Percentiles rank a stretch among this genome's conserved stretches.
These are phyloP conservation scores for Stagonosporopsis chrysanthemi DNA, from an alignment of 2,329 filamentous ascomycete species.

Conservation along the genomic window DNA sequence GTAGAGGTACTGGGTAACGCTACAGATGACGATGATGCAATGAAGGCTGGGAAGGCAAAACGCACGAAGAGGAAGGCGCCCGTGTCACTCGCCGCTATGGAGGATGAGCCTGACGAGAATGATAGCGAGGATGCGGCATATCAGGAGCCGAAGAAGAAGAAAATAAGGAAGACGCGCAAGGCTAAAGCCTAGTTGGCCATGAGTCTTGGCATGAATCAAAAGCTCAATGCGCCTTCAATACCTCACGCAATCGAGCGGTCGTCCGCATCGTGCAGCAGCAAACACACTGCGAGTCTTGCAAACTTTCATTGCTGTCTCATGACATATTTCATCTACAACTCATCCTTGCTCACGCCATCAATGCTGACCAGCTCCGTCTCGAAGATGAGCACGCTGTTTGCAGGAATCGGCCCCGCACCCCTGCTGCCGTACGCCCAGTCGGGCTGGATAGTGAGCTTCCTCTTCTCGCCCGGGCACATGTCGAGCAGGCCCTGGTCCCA, in stretches of 20 bases:
- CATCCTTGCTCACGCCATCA: conserved; percentile 67
- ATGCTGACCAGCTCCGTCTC: conserved; percentile 90
- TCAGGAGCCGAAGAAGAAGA: conserved; percentile 42
- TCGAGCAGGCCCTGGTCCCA: conserved; percentile 92
- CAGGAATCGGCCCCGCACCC: conserved; percentile 84
- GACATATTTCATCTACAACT: conserved; percentile 38
- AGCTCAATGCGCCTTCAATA: background rate
- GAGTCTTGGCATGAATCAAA: too few species aligned
- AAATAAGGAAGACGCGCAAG: conserved; percentile 19
- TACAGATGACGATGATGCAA: conserved; percentile 7
- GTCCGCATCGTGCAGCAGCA: background rate
- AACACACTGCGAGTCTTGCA: background rate
- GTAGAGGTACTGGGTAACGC: conserved; percentile 23
- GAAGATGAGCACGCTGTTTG: conserved; percentile 83
- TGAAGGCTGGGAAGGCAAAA: conserved; percentile 7
- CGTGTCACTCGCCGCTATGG: conserved; percentile 8
- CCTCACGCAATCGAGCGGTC: background rate
- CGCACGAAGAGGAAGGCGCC: conserved; percentile 35
- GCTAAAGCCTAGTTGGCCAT: conserved; percentile 6
- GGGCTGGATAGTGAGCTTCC: conserved; percentile 86
- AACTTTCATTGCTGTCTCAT: background rate
- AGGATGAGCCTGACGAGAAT: conserved; percentile 23
- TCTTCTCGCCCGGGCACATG: conserved; percentile 98
- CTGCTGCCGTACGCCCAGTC: conserved; percentile 83
- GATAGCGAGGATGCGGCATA: conserved; percentile 35